Conservation (phyloP, 2,329 filamentous ascomycete genomes). For the Fusarium sp. region DNA sequence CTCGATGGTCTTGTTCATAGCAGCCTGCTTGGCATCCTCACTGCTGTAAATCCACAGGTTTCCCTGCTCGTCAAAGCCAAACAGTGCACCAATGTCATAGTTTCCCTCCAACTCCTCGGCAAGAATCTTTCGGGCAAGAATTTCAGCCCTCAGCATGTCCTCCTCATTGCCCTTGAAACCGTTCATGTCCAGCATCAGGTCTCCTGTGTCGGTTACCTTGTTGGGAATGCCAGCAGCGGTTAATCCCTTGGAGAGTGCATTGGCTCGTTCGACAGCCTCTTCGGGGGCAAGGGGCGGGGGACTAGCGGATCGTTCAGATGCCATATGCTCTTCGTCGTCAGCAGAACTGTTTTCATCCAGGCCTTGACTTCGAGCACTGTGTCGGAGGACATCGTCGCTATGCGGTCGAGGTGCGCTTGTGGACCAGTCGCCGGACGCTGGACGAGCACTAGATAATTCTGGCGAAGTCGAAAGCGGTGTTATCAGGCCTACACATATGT, state of each 20-base stretch:
- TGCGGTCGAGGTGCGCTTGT: conserved; percentile 57
- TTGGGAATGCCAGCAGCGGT: conserved; percentile 92
- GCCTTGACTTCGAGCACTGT: conserved; percentile 55
- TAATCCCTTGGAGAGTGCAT: conserved; percentile 85
- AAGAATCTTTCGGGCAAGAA: conserved; percentile 91
- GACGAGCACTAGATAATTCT: conserved; percentile 58
- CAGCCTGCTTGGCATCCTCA: conserved; percentile 92
- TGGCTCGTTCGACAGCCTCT: conserved; percentile 85
- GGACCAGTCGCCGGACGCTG: conserved; percentile 64
- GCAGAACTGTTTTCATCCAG: conserved; percentile 53
- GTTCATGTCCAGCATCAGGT: conserved; percentile 98
- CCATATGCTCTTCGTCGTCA: conserved; percentile 51
- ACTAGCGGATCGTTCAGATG: conserved; percentile 74
- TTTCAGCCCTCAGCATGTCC: conserved; percentile 88
- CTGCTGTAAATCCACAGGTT: conserved; percentile 99
- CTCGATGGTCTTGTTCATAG: conserved; percentile 73
- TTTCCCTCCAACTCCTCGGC: conserved; percentile 93
- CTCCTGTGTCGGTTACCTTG: conserved; percentile 89
- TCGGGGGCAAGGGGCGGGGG: conserved; percentile 76
- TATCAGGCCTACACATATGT: conserved; percentile 53
- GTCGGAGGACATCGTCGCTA: conserved; percentile 66
- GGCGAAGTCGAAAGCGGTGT: conserved; percentile 67
- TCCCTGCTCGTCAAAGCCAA: conserved; percentile 93
- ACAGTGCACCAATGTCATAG: conserved; percentile 94
- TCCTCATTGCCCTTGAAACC: conserved; percentile 95